phyloP scores from a whole-genome alignment of 768 basidiomycete genomes.

The Tulasnella sp. region DNA sequence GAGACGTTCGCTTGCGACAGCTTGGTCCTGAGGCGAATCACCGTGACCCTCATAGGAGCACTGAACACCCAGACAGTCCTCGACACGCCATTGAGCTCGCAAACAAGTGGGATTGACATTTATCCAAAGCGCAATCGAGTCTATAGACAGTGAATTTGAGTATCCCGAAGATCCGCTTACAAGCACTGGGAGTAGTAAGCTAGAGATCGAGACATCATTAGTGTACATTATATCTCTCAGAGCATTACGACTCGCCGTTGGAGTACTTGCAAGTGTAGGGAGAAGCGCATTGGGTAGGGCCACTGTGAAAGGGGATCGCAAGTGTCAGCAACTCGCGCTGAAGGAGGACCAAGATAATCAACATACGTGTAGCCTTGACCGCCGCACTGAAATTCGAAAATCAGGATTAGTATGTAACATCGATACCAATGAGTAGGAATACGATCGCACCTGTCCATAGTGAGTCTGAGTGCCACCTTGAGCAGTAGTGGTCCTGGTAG shows the following conservation, averaged over 20 bases:
- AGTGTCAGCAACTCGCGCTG: neutral
- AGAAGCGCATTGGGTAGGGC: conserved; percentile 7
- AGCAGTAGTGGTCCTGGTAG: neutral
- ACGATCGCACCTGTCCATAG: conserved; percentile 7
- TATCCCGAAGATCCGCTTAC: neutral
- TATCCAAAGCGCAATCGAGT: neutral
- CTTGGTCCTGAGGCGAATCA: too few relatives aligned
- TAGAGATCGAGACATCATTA: neutral
- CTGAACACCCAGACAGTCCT: neutral
- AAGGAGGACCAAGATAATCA: neutral
- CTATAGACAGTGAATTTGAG: neutral
- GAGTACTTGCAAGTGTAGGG: conserved; percentile 2
- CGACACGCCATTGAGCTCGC: neutral
- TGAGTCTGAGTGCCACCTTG: neutral
- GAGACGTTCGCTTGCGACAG: too few relatives aligned
- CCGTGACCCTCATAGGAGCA: neutral
- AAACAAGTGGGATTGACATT: neutral
- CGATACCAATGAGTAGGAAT: too few relatives aligned
- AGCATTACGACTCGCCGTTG: neutral
- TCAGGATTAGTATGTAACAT: too few relatives aligned
- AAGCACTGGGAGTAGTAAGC: conserved; percentile 13
- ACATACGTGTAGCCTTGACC: too few relatives aligned
- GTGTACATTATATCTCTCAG: too few relatives aligned
- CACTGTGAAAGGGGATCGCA: neutral
- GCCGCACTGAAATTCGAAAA: too few relatives aligned